Base-by-base conservation (phyloP, 805 yeast genomes). In the Candida oleophila region DNA sequence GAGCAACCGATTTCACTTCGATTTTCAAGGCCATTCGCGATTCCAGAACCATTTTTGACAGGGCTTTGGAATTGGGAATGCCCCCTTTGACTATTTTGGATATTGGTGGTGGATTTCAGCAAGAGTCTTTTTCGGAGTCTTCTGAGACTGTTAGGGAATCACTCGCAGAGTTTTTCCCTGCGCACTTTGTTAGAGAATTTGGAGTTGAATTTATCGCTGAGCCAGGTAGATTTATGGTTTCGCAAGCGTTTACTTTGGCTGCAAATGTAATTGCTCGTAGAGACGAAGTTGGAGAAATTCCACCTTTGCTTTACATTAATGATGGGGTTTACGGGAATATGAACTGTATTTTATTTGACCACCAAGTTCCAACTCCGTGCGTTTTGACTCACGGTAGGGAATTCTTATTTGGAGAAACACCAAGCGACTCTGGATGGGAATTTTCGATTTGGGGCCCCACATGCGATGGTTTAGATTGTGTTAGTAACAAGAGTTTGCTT, bases 371-470 rank as follows among this genome's bases (percentile, higher is more conserved):
- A 22, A 61, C 65, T 35, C 87, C 96, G 9, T 73, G 71, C 52
- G 86, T 88, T 4, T 73, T 91, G 49, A 73, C 81, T 40, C 83
- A 82, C 51, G 65, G 73, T 35, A 75, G 76, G 38, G 61, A 71
- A 39, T 79, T 75, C 61, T 65, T 66, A 49, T 77, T 74, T 55
- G 50, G 48, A 12, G 22, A 42, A 28, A 49, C 47, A 34, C 43
- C 45, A 25, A 43, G 47, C 51, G 50, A 50, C 49, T 61, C 64
- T 37, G 57, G 33, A 7, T 15, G 64, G 52, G 64, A 64, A 38
- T 85, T 78, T 44, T 87, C 96, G 3, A 77, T 94, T 49, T 92
- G 99, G 99, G 99, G 99, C 4, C 99, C 98, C 39, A 92, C 98
- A 16, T 92, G 99, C 70, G 99, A 92, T 68, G 97, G 97, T 2